These are phyloP conservation scores for Ophiostoma sp. DNA, from an alignment of 2,329 filamentous ascomycete genomes.

Conservation along the genomic window DNA sequence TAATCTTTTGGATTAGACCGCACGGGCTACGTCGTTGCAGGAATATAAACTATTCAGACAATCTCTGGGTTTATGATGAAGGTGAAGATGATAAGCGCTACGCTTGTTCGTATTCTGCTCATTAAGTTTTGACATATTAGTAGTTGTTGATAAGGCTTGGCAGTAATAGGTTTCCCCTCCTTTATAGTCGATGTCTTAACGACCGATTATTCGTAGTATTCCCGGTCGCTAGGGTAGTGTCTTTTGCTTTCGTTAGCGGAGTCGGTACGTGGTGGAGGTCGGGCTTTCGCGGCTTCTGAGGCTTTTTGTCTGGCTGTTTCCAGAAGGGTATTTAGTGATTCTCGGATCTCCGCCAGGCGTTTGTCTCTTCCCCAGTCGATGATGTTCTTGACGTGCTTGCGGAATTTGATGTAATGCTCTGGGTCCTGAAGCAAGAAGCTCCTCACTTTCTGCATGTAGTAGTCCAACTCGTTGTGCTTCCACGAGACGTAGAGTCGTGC, in stretches of 20 bases:
- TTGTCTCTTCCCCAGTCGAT: background rate
- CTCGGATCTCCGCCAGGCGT: background rate
- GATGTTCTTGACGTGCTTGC: background rate
- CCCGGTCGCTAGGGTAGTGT: too few species aligned
- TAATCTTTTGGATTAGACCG: constrained; percentile 20
- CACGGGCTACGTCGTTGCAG: background rate
- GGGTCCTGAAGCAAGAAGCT: background rate
- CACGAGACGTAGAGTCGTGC: background rate
- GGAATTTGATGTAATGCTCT: background rate
- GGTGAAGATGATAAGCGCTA: background rate
- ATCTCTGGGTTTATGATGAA: background rate
- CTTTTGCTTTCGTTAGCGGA: background rate
- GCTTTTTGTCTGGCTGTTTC: background rate
- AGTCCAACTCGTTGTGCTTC: background rate
- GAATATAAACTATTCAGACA: background rate
- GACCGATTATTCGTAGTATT: too few species aligned
- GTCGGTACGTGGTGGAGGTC: too few species aligned
- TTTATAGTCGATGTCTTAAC: too few species aligned
- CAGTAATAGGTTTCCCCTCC: too few species aligned
- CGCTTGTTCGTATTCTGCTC: too few species aligned
- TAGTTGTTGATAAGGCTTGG: too few species aligned
- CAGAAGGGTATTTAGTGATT: background rate
- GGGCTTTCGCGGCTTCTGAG: background rate
- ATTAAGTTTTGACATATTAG: too few species aligned
- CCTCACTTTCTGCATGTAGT: background rate